Percentiles rank a stretch among this genome's conserved stretches.
Conservation (phyloP, 345 rosid genomes). For the Sisymbrium altissimum region DNA sequence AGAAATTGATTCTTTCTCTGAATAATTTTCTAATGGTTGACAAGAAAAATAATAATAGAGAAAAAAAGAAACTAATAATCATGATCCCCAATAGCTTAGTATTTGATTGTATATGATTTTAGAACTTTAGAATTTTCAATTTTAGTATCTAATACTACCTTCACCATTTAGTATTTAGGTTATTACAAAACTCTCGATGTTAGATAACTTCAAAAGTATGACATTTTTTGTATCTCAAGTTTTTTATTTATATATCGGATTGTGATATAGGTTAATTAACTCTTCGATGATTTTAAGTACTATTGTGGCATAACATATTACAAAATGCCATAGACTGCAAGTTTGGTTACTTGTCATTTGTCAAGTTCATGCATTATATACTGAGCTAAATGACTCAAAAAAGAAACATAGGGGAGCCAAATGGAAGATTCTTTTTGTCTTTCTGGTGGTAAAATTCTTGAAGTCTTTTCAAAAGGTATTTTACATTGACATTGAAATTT, state of each 20-base stretch:
- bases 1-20: neutral
- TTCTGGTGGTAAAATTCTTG: neutral
- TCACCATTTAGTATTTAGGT: neutral
- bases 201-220: neutral
- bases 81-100: neutral
- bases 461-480: constrained; percentile 20
- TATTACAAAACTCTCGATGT: neutral
- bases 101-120: neutral
- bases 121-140: neutral
- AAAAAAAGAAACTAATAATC: neutral
- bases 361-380: neutral
- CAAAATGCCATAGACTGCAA: neutral
- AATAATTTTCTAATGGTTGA: constrained; percentile 1
- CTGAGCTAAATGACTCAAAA: neutral
- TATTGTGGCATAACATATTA: neutral
- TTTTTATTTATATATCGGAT: neutral
- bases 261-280: neutral
- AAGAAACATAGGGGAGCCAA: neutral
- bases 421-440: constrained; percentile 1
- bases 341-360: constrained; percentile 1
- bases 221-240: neutral
- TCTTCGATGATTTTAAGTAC: neutral
- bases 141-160: neutral
- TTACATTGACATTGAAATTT: constrained; percentile 16
- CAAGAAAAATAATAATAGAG: neutral